A percentile compares a stretch with the other conserved stretches of the same genome.
Evolutionary conservation across 2,329 filamentous ascomycete genomes (phyloP).

Genomic region (Mycosphaerelloides madeirae): DNA sequence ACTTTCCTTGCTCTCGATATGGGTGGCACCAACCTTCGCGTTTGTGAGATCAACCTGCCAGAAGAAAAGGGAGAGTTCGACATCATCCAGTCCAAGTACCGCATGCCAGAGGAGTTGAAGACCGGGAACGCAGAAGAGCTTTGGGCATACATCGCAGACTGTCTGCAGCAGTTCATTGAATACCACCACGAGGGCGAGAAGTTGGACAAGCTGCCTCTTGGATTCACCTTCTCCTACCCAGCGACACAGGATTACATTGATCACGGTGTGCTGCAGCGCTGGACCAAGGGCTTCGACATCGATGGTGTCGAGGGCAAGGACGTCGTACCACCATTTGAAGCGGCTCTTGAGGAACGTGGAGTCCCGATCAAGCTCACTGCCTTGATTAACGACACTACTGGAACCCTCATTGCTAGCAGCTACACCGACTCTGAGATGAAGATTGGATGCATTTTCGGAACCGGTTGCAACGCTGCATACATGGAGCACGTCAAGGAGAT

Average conservation of each 20-base stretch:
- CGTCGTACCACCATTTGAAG: slow-evolving; percentile 82
- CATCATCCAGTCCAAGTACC: slow-evolving; percentile 94
- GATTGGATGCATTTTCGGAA: slow-evolving; percentile 97
- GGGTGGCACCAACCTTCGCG: slow-evolving; percentile 91
- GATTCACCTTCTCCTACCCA: slow-evolving; percentile 95
- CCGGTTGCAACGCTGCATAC: slow-evolving; percentile 96
- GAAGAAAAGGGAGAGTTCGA: slow-evolving; percentile 86
- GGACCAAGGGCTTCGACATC: slow-evolving; percentile 98
- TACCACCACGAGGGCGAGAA: slow-evolving; percentile 69
- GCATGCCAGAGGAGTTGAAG: slow-evolving; percentile 89
- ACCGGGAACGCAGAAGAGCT: slow-evolving; percentile 77
- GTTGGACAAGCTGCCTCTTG: slow-evolving; percentile 66
- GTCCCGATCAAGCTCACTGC: slow-evolving; percentile 90
- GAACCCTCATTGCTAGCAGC: slow-evolving; percentile 90
- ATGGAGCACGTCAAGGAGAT: slow-evolving; percentile 91
- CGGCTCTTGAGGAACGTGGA: slow-evolving; percentile 67
- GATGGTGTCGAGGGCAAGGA: slow-evolving; percentile 85
- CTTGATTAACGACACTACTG: slow-evolving; percentile 95
- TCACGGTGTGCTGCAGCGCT: slow-evolving; percentile 84
- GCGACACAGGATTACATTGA: slow-evolving; percentile 91
- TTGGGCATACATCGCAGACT: slow-evolving; percentile 94
- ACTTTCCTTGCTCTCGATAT: slow-evolving; percentile 89
- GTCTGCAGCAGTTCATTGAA: slow-evolving; percentile 83
- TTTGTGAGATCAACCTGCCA: slow-evolving; percentile 86
- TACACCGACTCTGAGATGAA: slow-evolving; percentile 93